Percentiles rank a stretch among this genome's conserved stretches.
Conservation (phyloP, 495 filamentous ascomycete genomes). For the Cudoniella acicularis region DNA sequence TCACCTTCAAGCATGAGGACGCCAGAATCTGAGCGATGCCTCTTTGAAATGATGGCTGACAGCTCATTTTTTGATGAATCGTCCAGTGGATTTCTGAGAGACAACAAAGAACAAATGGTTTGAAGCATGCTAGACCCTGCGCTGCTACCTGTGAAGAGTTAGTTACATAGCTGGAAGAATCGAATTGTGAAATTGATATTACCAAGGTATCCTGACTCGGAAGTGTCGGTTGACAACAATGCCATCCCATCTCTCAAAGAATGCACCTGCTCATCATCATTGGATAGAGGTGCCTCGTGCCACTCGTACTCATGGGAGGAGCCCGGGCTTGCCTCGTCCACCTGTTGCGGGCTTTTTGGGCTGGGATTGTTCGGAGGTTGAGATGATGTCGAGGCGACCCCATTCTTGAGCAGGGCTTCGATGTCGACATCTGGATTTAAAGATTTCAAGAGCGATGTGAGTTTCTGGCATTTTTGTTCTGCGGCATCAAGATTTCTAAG, state of each 20-base stretch:
- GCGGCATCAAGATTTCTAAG: conserved; percentile 32
- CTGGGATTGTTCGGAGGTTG: conserved; percentile 2
- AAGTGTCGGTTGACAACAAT: conserved; percentile 44
- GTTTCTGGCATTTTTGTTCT: conserved; percentile 27
- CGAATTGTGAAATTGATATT: conserved; percentile 7
- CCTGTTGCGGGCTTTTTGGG: conserved; percentile 9
- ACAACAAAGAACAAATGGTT: conserved; percentile 7
- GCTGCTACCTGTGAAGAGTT: background rate
- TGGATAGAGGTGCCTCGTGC: conserved; percentile 22
- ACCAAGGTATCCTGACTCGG: conserved; percentile 51
- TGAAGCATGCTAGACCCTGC: conserved; percentile 7
- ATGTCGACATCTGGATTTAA: conserved; percentile 32
- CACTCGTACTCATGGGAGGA: conserved; percentile 28
- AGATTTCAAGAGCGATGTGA: conserved; percentile 26
- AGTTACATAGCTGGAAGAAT: background rate
- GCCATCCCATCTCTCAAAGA: conserved; percentile 44
- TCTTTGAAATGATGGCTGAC: conserved; percentile 1
- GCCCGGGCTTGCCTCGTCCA: conserved; percentile 23
- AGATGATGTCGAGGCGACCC: background rate
- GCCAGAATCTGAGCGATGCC: conserved; percentile 4
- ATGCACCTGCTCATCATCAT: conserved; percentile 3
- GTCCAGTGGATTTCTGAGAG: conserved; percentile 10
- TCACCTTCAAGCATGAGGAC: conserved; percentile 6
- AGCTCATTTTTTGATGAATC: conserved; percentile 6
- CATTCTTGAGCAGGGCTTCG: conserved; percentile 22